Conservation (phyloP, 352 stramenopile species). For the Globisporangium spinosum region DNA sequence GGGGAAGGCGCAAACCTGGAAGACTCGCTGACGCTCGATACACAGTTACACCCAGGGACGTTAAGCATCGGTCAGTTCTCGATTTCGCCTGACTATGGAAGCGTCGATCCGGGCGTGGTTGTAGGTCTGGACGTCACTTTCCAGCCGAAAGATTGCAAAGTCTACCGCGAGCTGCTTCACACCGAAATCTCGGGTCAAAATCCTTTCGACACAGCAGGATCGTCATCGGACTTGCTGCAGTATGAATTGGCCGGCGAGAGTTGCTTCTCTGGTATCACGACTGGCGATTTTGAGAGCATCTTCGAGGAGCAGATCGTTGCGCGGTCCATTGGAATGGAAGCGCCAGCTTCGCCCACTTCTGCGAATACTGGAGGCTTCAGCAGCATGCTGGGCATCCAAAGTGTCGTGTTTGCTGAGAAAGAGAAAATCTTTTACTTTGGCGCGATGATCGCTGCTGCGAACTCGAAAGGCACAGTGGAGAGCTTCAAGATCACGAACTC, state of each 20-base stretch:
- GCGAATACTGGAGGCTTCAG: background rate
- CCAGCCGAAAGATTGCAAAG: slow-evolving; percentile 61
- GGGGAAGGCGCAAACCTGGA: background rate
- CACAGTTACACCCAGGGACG: slow-evolving; percentile 25
- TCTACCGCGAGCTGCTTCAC: slow-evolving; percentile 68
- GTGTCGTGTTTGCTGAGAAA: slow-evolving; percentile 79
- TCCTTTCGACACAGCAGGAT: slow-evolving; percentile 23
- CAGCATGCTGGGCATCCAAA: slow-evolving; percentile 37
- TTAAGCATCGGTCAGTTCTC: slow-evolving; percentile 78
- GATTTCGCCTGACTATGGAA: slow-evolving; percentile 69
- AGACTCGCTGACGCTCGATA: slow-evolving; percentile 37
- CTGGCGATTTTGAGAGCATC: slow-evolving; percentile 85
- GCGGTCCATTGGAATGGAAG: slow-evolving; percentile 52
- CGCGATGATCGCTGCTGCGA: slow-evolving; percentile 61
- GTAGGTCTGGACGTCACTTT: slow-evolving; percentile 76
- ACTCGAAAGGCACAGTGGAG: slow-evolving; percentile 81
- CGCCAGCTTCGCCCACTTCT: background rate
- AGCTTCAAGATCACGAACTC: slow-evolving; percentile 94
- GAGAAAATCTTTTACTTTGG: slow-evolving; percentile 89
- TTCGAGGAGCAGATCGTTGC: slow-evolving; percentile 95
- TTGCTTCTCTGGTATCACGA: slow-evolving; percentile 91
- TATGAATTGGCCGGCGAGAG: slow-evolving; percentile 92
- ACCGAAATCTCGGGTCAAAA: slow-evolving; percentile 83
- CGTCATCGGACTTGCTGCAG: slow-evolving; percentile 30
- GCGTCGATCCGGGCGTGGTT: slow-evolving; percentile 81